phyloP scores from a whole-genome alignment of 441 rosid species.

The Eugenia klotzschiana region DNA sequence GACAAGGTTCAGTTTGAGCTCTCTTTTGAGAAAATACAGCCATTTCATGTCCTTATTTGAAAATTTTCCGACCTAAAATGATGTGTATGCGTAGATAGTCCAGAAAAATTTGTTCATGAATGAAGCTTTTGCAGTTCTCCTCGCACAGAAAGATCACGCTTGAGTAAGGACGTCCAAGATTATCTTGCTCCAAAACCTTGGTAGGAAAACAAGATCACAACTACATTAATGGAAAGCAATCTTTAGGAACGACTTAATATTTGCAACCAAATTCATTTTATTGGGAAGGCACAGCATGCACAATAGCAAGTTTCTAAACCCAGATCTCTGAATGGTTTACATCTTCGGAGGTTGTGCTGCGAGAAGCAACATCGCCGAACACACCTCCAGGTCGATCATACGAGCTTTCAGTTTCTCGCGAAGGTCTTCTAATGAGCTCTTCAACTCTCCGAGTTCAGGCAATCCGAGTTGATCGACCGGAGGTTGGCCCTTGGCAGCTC shows the following conservation, averaged over 20 bases:
- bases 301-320: background rate
- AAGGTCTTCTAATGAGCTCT: constrained; percentile 7
- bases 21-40: background rate
- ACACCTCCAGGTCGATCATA: constrained; percentile 15
- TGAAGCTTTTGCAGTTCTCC: background rate
- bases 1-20: no score
- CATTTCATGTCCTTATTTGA: no score
- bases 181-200: background rate
- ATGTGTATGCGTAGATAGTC: background rate
- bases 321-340: background rate
- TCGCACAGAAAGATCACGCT: background rate
- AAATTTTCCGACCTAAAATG: background rate
- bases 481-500: background rate
- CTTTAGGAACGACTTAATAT: background rate
- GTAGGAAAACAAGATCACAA: background rate
- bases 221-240: background rate
- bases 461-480: background rate
- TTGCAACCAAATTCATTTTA: background rate
- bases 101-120: background rate
- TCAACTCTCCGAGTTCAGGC: constrained; percentile 1
- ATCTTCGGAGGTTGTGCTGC: background rate
- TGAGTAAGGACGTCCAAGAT: background rate
- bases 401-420: background rate
- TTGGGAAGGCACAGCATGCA: background rate
- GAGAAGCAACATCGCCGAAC: constrained; percentile 15